Evolutionary conservation across 805 yeast genomes (phyloP), one percentile per base, ranked within the genome.

Genomic region (Metschnikowia matae): DNA sequence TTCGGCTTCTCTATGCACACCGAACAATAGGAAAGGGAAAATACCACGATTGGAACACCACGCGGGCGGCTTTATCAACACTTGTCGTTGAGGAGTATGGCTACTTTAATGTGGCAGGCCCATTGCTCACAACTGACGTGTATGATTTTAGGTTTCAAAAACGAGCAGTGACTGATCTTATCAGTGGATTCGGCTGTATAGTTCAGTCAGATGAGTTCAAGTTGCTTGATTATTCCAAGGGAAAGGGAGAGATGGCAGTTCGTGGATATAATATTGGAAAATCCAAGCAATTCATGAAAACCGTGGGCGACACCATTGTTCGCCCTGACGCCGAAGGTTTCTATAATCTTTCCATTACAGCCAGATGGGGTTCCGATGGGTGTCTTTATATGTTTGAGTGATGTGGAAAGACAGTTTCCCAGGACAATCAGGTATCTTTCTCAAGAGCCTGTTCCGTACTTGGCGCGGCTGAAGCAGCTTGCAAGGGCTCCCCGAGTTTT

Each of bases 241-340:
- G 60, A 17, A 68, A 69, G 37, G 89, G 90, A 6, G 72, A 72
- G 57, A 58, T 85, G 4, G 70, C 75, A 53, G 69, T 80, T 1
- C 70, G 92, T 49, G 94, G 92, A 0, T 86, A 84, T 62, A 81
- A 77, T 36, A 74, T 86, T 20, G 89, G 90, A 0, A 82, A 75
- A 55, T 62, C 66, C 14, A 62, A 59, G 18, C 62, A 60, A 32
- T 56, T 56, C 40, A 53, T 58, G 62, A 48, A 38, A 6, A 46
- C 42, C 15, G 52, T 52, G 7, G 61, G 60, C 29, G 53, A 54
- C 17, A 48, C 48, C 4, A 32, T 18, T 33, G 46, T 52, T 2
- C 18, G n/a, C 11, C 61, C 60, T 2, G 58, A 55, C 23, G 23
- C 23, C 14, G 71, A 70, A 32, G 78, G 65, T 4, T 83, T 76